Evolutionary conservation across 202 grass and related monocot genomes (phyloP).

Genomic region (Panicum virgatum): DNA sequence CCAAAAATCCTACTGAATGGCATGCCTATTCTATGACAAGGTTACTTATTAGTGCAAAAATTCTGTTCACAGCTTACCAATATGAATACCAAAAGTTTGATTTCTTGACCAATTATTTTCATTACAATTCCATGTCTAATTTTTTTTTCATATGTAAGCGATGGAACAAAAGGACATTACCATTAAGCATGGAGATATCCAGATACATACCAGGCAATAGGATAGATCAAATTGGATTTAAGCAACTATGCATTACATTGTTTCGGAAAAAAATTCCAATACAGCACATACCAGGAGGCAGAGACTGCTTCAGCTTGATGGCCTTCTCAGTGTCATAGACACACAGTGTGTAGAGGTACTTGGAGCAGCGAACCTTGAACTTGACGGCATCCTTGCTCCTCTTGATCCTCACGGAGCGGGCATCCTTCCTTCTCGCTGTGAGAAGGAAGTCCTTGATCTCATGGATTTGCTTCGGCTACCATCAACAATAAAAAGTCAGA

Average conservation of each 20-base stretch:
- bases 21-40: background rate
- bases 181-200: background rate
- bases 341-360: constrained; percentile 79
- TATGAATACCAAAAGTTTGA: background rate
- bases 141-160: background rate
- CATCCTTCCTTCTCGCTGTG: constrained; percentile 78
- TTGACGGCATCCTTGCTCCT: constrained; percentile 80
- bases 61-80: background rate
- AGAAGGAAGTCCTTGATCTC: constrained; percentile 92
- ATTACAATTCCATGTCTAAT: background rate
- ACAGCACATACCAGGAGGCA: constrained; percentile 55
- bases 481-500: background rate
- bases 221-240: background rate
- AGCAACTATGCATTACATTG: background rate
- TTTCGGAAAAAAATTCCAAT: too few species aligned
- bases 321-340: constrained; percentile 73
- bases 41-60: background rate
- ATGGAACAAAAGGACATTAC: background rate
- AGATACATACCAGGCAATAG: background rate
- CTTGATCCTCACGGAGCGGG: constrained; percentile 82
- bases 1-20: background rate
- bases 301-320: constrained; percentile 80
- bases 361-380: constrained; percentile 83
- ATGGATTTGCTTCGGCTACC: constrained; percentile 78
- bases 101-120: background rate